A percentile compares a stretch with the other conserved stretches of the same genome.
phyloP scores from a whole-genome alignment of 768 basidiomycete genomes.

The Calocera viscosa region DNA sequence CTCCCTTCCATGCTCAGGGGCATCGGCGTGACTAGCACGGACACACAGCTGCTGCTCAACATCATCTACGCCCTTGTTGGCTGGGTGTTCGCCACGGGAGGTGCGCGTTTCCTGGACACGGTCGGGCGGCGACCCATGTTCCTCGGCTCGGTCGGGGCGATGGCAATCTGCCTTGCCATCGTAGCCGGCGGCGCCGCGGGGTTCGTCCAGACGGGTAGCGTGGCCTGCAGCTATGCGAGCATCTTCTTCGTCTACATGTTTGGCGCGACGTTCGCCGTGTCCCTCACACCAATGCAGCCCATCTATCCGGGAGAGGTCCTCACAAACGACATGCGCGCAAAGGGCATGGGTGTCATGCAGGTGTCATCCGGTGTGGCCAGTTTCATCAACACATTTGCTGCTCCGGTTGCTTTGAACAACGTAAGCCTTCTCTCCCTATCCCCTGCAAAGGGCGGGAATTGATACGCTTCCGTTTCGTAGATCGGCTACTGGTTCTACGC shows the following conservation, averaged over 20 bases:
- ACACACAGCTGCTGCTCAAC: conserved; percentile 44
- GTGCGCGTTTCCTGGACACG: neutral
- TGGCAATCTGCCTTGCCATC: conserved; percentile 6
- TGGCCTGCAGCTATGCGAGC: neutral
- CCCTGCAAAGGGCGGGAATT: neutral
- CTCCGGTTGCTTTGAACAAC: conserved; percentile 46
- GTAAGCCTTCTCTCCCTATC: conserved; percentile 24
- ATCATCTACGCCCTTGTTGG: conserved; percentile 34
- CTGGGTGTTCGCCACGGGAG: conserved; percentile 46
- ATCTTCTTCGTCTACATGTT: neutral
- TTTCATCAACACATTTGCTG: conserved; percentile 56
- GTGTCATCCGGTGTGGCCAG: conserved; percentile 43
- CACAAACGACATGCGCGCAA: conserved; percentile 49
- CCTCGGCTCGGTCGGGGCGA: neutral
- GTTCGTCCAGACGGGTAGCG: neutral
- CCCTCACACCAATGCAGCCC: conserved; percentile 18
- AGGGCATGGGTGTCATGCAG: conserved; percentile 50
- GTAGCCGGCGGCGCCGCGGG: neutral
- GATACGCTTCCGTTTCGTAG: neutral
- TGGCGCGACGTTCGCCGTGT: neutral
- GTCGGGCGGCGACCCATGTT: conserved; percentile 3
- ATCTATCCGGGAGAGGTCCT: conserved; percentile 55
- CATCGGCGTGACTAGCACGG: conserved; percentile 40
- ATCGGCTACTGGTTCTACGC: conserved; percentile 5
- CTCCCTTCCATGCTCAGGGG: conserved; percentile 42